A percentile compares a stretch with the other conserved stretches of the same genome.
These are phyloP conservation scores for Otatea glauca DNA, from an alignment of 176 grass and related monocot species.

Conservation along the genomic window DNA sequence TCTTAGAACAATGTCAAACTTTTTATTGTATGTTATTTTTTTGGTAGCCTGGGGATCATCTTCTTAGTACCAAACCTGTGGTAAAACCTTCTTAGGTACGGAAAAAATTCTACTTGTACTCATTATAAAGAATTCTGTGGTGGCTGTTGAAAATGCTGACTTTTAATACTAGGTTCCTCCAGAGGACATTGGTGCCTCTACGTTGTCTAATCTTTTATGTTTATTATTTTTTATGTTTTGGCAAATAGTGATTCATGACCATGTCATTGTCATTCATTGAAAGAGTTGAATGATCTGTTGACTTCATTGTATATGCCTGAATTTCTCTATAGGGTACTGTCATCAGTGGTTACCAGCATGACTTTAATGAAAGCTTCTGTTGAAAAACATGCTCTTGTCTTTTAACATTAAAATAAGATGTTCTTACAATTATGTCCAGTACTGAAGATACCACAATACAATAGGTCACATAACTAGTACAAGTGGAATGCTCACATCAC, in stretches of 20 bases:
- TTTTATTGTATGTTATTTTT: conserved; percentile 14
- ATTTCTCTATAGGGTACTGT: neutral
- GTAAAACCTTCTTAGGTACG: neutral
- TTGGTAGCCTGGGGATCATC: neutral
- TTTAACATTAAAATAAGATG: conserved; percentile 16
- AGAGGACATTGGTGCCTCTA: neutral
- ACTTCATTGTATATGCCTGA: conserved; percentile 1
- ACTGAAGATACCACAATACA: neutral
- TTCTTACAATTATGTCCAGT: neutral
- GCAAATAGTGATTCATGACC: neutral
- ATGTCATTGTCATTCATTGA: conserved; percentile 30
- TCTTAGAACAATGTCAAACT: neutral
- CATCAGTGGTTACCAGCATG: conserved; percentile 2
- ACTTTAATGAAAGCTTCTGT: conserved; percentile 20
- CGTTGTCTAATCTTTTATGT: neutral
- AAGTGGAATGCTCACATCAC: neutral
- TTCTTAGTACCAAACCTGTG: neutral
- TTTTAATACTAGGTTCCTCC: neutral
- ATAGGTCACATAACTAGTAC: conserved; percentile 1
- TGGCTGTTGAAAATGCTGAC: conserved; percentile 38
- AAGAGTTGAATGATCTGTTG: conserved; percentile 23
- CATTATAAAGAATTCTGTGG: neutral
- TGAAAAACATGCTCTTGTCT: conserved; percentile 6
- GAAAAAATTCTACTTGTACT: neutral
- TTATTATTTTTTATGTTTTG: conserved; percentile 27